A percentile compares a stretch with the other conserved stretches of the same genome.
phyloP scores from a whole-genome alignment of 2,329 filamentous ascomycete genomes.

The Colletotrichum magnum region DNA sequence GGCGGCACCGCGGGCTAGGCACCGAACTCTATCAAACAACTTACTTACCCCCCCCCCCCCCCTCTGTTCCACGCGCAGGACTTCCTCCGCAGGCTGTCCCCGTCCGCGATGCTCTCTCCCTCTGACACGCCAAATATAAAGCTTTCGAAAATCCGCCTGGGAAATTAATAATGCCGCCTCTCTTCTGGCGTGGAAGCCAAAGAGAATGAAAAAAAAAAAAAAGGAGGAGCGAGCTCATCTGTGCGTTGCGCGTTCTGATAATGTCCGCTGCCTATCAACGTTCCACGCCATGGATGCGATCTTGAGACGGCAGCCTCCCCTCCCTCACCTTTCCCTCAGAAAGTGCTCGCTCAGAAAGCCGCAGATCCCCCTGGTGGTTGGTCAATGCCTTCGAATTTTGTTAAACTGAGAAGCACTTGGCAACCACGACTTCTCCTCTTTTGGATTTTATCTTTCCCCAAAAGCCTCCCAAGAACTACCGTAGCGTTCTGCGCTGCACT shows the following conservation, averaged over 20 bases:
- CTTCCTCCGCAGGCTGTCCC: too few species aligned
- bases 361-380: conserved; percentile 19
- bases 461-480: too few species aligned
- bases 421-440: too few species aligned
- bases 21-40: not conserved
- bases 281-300: not conserved
- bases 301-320: conserved; percentile 25
- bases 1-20: not conserved
- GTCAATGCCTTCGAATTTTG: conserved; percentile 20
- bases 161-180: not conserved
- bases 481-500: too few species aligned
- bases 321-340: not conserved
- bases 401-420: too few species aligned
- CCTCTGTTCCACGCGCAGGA: too few species aligned
- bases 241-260: conserved; percentile 1
- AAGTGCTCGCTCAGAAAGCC: not conserved
- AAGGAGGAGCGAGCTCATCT: conserved; percentile 8
- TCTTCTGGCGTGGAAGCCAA: not conserved
- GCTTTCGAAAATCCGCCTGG: too few species aligned
- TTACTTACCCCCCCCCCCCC: not conserved
- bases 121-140: too few species aligned
- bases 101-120: too few species aligned
- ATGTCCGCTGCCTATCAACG: conserved; percentile 8
- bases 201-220: not conserved
- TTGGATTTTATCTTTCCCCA: too few species aligned